A percentile compares a stretch with the other conserved stretches of the same genome.
These are phyloP conservation scores for Coleophoma cylindrospora DNA, from an alignment of 2,329 filamentous ascomycete genomes.

Conservation along the genomic window DNA sequence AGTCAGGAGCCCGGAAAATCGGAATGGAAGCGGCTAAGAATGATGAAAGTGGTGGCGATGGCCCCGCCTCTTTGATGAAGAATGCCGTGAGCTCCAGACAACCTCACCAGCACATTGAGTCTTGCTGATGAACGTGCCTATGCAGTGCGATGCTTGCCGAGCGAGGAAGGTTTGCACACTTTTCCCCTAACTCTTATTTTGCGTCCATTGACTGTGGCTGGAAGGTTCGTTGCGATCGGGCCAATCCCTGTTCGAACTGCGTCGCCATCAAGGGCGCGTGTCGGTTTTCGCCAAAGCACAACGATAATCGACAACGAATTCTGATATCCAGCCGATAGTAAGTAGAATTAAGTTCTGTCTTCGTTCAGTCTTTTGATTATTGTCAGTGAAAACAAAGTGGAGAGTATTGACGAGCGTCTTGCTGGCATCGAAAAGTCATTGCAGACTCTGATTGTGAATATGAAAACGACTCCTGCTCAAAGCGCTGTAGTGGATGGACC, in stretches of 20 bases:
- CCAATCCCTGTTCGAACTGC: background rate
- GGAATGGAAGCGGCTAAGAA: background rate
- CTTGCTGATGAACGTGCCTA: background rate
- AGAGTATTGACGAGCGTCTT: slow-evolving; percentile 9
- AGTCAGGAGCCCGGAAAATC: background rate
- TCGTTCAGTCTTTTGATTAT: background rate
- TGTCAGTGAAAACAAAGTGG: slow-evolving; percentile 10
- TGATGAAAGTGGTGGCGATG: background rate
- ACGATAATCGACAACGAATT: slow-evolving; percentile 7
- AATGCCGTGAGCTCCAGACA: background rate
- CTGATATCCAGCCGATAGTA: slow-evolving; percentile 13
- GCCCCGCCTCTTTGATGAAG: background rate
- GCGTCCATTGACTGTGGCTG: background rate
- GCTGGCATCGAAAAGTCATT: slow-evolving; percentile 9
- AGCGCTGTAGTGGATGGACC: background rate
- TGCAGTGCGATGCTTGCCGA: background rate
- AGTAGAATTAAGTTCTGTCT: background rate
- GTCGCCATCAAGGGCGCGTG: background rate
- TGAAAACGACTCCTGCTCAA: background rate
- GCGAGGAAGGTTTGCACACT: background rate
- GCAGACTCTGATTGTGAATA: slow-evolving; percentile 2
- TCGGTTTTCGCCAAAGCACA: slow-evolving; percentile 1
- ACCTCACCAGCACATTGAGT: background rate
- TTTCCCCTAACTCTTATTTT: background rate
- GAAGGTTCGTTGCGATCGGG: background rate